These are phyloP conservation scores for Xylariaceae sp. DNA, from an alignment of 2,329 filamentous ascomycete species.

Conservation along the genomic window DNA sequence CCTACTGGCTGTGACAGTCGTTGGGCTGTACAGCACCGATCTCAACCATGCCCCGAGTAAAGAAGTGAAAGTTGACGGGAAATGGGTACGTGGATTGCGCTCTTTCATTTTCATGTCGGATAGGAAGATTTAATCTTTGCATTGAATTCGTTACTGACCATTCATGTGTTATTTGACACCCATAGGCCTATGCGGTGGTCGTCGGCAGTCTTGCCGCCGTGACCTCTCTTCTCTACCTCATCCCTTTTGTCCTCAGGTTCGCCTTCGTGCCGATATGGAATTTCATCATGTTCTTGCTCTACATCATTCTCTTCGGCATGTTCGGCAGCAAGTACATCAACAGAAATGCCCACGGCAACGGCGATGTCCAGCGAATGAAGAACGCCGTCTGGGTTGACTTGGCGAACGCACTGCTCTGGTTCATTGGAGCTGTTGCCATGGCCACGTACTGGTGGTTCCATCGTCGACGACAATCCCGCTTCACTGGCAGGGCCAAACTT, in stretches of 20 bases:
- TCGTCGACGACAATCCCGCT: conserved; percentile 47
- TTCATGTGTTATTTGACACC: not conserved
- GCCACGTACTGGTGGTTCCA: conserved; percentile 55
- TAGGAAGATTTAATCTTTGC: not conserved
- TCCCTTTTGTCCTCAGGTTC: conserved; percentile 55
- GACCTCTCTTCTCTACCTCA: conserved; percentile 59
- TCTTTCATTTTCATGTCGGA: not conserved
- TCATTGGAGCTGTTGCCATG: conserved; percentile 54
- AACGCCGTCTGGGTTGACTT: conserved; percentile 81
- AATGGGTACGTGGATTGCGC: conserved; percentile 57
- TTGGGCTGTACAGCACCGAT: conserved; percentile 72
- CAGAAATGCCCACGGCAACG: conserved; percentile 58
- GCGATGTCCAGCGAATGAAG: conserved; percentile 70
- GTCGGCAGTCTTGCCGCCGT: conserved; percentile 60
- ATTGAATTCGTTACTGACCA: conserved; percentile 6
- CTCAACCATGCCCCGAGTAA: conserved; percentile 50
- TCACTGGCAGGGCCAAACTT: conserved; percentile 55
- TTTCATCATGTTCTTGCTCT: conserved; percentile 66
- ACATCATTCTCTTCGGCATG: conserved; percentile 75
- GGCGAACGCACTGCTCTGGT: conserved; percentile 69
- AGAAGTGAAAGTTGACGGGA: conserved; percentile 51
- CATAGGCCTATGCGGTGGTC: conserved; percentile 65
- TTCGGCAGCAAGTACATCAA: conserved; percentile 78
- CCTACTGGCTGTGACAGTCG: conserved; percentile 68
- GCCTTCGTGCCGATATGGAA: conserved; percentile 62